Percentiles rank a stretch among this genome's conserved stretches.
Evolutionary conservation across 305 asterid species (phyloP).

Genomic region (Andrographis paniculata): DNA sequence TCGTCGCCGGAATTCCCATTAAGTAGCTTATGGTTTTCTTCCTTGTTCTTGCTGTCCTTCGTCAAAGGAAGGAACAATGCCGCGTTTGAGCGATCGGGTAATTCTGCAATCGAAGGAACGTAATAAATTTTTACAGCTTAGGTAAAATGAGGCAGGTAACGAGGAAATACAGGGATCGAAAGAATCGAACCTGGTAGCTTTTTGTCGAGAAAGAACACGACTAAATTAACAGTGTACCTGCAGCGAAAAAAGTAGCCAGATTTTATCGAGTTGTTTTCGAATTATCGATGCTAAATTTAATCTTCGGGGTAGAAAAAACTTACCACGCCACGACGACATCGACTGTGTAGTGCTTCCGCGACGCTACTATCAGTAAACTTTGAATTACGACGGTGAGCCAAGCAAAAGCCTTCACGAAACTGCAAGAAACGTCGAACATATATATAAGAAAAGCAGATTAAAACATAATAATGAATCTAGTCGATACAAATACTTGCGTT

Average conservation of each 20-base stretch:
- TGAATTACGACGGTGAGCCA: slow-evolving; percentile 71
- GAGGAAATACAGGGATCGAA: too few species aligned
- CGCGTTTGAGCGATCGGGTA: slow-evolving; percentile 67
- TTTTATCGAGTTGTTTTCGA: slow-evolving; percentile 6
- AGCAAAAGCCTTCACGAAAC: slow-evolving; percentile 71
- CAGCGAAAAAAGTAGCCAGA: slow-evolving; percentile 9
- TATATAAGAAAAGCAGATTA: not conserved
- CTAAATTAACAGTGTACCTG: slow-evolving; percentile 95
- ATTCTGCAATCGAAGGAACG: slow-evolving; percentile 29
- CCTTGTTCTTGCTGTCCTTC: slow-evolving; percentile 58
- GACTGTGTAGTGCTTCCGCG: slow-evolving; percentile 90
- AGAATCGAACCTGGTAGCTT: slow-evolving; percentile 54
- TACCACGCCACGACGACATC: slow-evolving; percentile 95
- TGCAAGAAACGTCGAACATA: slow-evolving; percentile 20
- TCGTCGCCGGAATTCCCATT: slow-evolving; percentile 79
- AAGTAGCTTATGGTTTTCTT: slow-evolving; percentile 68
- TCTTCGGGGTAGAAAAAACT: slow-evolving; percentile 15
- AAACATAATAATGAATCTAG: not conserved
- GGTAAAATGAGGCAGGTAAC: too few species aligned
- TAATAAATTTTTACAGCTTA: not conserved
- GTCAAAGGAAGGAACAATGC: slow-evolving; percentile 60
- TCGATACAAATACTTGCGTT: too few species aligned
- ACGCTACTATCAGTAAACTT: slow-evolving; percentile 84
- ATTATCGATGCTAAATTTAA: not conserved
- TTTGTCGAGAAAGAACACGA: slow-evolving; percentile 83